Evolutionary conservation across 2,329 filamentous ascomycete species (phyloP).

Genomic region (Ilyonectria mors-panacis): DNA sequence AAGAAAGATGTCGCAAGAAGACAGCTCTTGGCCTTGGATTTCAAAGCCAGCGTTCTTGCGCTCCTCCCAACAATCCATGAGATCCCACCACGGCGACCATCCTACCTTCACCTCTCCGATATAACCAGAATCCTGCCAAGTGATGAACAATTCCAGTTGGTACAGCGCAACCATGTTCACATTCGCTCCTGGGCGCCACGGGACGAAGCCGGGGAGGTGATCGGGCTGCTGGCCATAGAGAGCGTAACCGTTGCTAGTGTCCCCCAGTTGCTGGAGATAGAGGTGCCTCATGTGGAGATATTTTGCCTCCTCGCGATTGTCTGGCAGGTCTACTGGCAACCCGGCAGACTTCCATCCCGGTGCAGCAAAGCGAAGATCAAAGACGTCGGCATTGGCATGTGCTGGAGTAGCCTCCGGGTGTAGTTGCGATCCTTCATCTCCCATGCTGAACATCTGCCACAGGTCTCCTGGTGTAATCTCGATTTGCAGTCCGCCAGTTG

Average conservation of each 20-base stretch:
- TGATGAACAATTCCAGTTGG: background rate
- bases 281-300: too few species aligned
- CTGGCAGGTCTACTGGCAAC: too few species aligned
- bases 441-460: constrained; percentile 4
- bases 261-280: background rate
- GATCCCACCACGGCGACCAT: constrained; percentile 21
- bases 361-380: too few species aligned
- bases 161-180: constrained; percentile 10
- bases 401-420: background rate
- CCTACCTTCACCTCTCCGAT: background rate
- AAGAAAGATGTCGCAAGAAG: too few species aligned
- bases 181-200: constrained; percentile 2
- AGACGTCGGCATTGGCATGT: too few species aligned
- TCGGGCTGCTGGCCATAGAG: background rate
- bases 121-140: background rate
- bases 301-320: too few species aligned
- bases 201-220: background rate
- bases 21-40: too few species aligned
- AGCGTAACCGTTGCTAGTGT: background rate
- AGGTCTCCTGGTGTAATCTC: constrained; percentile 24
- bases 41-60: too few species aligned
- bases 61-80: too few species aligned
- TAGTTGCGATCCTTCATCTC: background rate
- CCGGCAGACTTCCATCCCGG: too few species aligned
- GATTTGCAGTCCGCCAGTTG: constrained; percentile 21